Percentiles rank a stretch among this genome's conserved stretches.
Evolutionary conservation across 371 early-diverging fungal genomes (phyloP).

Genomic region (Apophysomyces sp.): DNA sequence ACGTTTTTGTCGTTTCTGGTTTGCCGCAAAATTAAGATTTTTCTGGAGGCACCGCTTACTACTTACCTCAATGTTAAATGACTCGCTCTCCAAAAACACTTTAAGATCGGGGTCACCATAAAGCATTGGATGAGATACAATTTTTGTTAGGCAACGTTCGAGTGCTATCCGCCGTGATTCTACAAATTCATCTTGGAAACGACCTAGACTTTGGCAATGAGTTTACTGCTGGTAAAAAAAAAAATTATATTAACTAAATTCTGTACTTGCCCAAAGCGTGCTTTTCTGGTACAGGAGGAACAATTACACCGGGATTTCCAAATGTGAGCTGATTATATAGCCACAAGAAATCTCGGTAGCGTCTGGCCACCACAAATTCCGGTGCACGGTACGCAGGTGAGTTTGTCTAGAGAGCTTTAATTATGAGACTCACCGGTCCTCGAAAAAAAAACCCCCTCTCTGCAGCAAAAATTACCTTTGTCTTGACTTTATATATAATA

Average conservation of each 20-base stretch:
- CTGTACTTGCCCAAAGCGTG: slow-evolving; percentile 70
- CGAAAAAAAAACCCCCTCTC: not conserved
- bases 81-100: slow-evolving; percentile 88
- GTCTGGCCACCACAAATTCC: slow-evolving; percentile 80
- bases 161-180: slow-evolving; percentile 84
- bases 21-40: no score
- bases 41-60: not conserved
- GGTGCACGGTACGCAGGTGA: slow-evolving; percentile 71
- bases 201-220: slow-evolving; percentile 47
- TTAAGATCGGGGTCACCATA: slow-evolving; percentile 82
- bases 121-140: slow-evolving; percentile 82
- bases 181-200: slow-evolving; percentile 96
- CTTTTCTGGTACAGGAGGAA: slow-evolving; percentile 94
- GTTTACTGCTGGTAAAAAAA: no score
- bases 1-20: slow-evolving; percentile 44
- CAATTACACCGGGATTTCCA: slow-evolving; percentile 87
- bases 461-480: slow-evolving; percentile 53
- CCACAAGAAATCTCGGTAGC: slow-evolving; percentile 96
- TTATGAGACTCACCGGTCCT: not conserved
- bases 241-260: not conserved
- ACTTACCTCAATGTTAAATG: slow-evolving; percentile 69
- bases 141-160: slow-evolving; percentile 80
- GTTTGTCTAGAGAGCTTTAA: slow-evolving; percentile 59
- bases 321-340: slow-evolving; percentile 81
- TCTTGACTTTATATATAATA: slow-evolving; percentile 85